Evolutionary conservation across 768 basidiomycete species (phyloP).

Genomic region (Pseudohyphozyma bogoriensis): DNA sequence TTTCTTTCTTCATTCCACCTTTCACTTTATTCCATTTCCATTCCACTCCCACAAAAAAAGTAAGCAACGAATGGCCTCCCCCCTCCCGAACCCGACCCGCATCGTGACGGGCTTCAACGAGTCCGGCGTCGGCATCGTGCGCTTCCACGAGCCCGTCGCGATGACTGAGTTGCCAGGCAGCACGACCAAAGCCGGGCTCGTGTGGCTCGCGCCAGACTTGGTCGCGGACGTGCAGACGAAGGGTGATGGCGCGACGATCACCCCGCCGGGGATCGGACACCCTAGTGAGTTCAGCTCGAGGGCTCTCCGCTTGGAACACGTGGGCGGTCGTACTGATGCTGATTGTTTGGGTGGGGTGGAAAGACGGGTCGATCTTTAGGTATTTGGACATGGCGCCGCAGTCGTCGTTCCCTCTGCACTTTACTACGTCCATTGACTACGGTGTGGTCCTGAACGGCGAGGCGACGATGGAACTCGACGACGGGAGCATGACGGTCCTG

Average conservation of each 20-base stretch:
- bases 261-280: not conserved
- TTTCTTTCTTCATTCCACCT: no score
- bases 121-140: not conserved
- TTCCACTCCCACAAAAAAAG: no score
- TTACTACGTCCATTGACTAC: conserved; percentile 13
- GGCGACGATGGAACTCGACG: not conserved
- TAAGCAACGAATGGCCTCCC: no score
- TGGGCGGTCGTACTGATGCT: not conserved
- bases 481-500: not conserved
- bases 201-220: not conserved
- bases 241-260: not conserved
- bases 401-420: conserved; percentile 2
- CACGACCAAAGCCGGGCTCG: not conserved
- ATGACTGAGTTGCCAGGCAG: not conserved
- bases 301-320: no score
- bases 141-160: not conserved
- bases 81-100: no score
- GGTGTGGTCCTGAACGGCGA: conserved; percentile 4
- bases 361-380: conserved; percentile 1
- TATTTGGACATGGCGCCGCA: conserved; percentile 10
- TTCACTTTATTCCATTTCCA: no score
- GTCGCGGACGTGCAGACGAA: not conserved
- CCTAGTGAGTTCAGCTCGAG: not conserved
- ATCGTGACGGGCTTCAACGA: conserved; percentile 1
- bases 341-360: no score